These are phyloP conservation scores for Bauhinia variegata DNA, from an alignment of 306 rosid species.

Conservation along the genomic window DNA sequence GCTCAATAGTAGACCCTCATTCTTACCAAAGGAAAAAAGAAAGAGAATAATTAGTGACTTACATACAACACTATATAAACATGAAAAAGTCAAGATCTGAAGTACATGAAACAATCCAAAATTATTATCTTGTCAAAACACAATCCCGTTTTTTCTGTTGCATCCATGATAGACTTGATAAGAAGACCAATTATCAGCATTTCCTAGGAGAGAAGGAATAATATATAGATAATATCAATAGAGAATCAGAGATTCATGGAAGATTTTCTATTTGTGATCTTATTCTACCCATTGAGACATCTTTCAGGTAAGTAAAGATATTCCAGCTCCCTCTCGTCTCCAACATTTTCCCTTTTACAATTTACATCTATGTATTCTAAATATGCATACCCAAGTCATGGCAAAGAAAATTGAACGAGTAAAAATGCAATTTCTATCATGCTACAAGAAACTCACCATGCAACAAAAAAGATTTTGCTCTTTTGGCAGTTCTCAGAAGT, in stretches of 20 bases:
- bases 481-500: slow-evolving; percentile 78
- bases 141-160: background rate
- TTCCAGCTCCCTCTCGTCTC: background rate
- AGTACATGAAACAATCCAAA: background rate
- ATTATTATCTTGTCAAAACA: slow-evolving; percentile 13
- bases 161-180: slow-evolving; percentile 12
- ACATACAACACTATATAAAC: background rate
- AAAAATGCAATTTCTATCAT: slow-evolving; percentile 4
- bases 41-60: background rate
- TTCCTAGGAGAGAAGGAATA: slow-evolving; percentile 16
- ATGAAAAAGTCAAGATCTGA: slow-evolving; percentile 6
- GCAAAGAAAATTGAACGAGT: slow-evolving; percentile 4
- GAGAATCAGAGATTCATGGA: background rate
- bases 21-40: too few species aligned
- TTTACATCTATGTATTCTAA: slow-evolving; percentile 6
- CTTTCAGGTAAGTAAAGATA: slow-evolving; percentile 8
- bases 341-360: background rate
- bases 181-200: slow-evolving; percentile 3
- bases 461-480: slow-evolving; percentile 77
- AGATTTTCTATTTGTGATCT: slow-evolving; percentile 1
- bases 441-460: slow-evolving; percentile 68
- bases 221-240: background rate
- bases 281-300: slow-evolving; percentile 13
- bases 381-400: slow-evolving; percentile 10
- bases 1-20: background rate